Evolutionary conservation across 176 grass and related monocot species (phyloP).

Genomic region (Aegilops umbellulata): DNA sequence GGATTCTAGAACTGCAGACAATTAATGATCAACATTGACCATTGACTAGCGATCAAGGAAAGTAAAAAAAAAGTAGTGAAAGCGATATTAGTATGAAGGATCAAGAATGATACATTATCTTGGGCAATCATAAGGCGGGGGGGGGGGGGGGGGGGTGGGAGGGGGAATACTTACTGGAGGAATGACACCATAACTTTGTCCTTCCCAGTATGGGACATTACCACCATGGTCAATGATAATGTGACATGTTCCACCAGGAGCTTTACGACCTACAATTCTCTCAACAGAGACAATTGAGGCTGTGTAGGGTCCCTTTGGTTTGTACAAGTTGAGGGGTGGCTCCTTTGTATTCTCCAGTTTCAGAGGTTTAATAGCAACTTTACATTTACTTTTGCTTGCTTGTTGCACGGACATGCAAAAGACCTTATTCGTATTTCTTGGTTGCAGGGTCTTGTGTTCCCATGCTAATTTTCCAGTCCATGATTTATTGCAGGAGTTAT

Average conservation of each 20-base stretch:
- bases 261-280: slow-evolving; percentile 79
- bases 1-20: background rate
- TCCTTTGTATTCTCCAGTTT: slow-evolving; percentile 65
- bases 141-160: too few species aligned
- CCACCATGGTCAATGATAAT: slow-evolving; percentile 92
- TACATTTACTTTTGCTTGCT: slow-evolving; percentile 49
- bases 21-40: background rate
- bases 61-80: background rate
- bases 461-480: slow-evolving; percentile 37
- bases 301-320: slow-evolving; percentile 68
- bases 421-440: slow-evolving; percentile 37
- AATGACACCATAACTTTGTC: slow-evolving; percentile 91
- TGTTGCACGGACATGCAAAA: slow-evolving; percentile 61
- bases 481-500: slow-evolving; percentile 43
- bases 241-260: slow-evolving; percentile 91
- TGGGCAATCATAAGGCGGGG: background rate
- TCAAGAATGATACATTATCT: background rate
- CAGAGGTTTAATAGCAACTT: slow-evolving; percentile 55
- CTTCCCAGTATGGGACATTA: slow-evolving; percentile 96
- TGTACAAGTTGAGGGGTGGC: slow-evolving; percentile 79
- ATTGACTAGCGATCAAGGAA: background rate
- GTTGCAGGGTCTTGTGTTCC: slow-evolving; percentile 34
- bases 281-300: slow-evolving; percentile 82
- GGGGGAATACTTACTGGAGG: slow-evolving; percentile 63
- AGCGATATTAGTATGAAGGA: background rate